Evolutionary conservation across 1,139 yeast species (phyloP), one percentile per base, ranked within the genome.

Genomic region (Blastobotrys arbuscula): DNA sequence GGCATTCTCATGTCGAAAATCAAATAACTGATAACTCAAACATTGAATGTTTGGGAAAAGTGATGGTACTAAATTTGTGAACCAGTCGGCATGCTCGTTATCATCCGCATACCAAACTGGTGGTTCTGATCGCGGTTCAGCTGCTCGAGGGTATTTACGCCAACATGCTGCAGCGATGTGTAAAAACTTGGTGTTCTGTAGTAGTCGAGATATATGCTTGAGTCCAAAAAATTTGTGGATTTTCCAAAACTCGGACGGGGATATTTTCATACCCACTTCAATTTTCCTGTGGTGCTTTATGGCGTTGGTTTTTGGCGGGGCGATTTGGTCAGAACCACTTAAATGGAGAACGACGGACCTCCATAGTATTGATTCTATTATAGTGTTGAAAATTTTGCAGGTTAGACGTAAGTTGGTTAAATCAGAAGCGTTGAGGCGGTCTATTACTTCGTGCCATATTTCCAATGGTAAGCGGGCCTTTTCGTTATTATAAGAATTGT

Each of bases 101-200:
- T 45, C 39, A 36, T 35, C 41, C 3, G 41, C 24, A 26, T 40
- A 45, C 48, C 48, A 45, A 19, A 12, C 24, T 12, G 48, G 48
- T 12, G 33, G 28, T 24, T 44, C 20, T 4, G n/a, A 7, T 6
- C 8, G 21, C 13, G 5, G 26, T 16, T 6, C 26, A 7, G 13
- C 3, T 5, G 2, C 13, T 16, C 44, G 26, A 2, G 4, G 3
- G 15, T n/a, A 6, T 23, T 26, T 35, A 3, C 24, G 9, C 48
- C 48, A 45, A 10, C 23, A 13, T 23, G 43, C 33, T 16, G 33
- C 16, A 26, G 44, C 30, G 36, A 45, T 18, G n/a, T 24, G 39
- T 15, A 45, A 30, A n/a, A 16, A 16, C 13, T 23, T 23, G 20
- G 39, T 36, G 12, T 24, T 16, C 12, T 19, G 8, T 15, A 45